phyloP scores from a whole-genome alignment of 768 basidiomycete species.

The Podaxis sp. region DNA sequence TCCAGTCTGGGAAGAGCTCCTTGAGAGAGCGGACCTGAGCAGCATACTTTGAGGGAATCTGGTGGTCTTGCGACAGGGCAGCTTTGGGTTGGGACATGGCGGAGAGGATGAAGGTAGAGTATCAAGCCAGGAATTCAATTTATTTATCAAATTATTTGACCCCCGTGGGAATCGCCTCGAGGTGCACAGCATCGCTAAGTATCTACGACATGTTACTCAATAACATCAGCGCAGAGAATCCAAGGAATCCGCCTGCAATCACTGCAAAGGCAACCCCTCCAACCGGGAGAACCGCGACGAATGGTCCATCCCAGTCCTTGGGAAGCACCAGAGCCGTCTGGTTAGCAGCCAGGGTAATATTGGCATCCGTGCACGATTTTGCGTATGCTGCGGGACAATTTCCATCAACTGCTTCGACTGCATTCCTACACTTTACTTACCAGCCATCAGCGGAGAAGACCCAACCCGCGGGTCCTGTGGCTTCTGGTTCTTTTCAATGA shows the following conservation, averaged over 20 bases:
- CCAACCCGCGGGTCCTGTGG: constrained; percentile 55
- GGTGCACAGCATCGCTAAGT: constrained; percentile 3
- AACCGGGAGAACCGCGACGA: constrained; percentile 42
- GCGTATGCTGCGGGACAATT: constrained; percentile 47
- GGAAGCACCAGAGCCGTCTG: constrained; percentile 45
- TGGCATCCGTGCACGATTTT: constrained; percentile 39
- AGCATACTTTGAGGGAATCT: not conserved
- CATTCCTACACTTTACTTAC: constrained; percentile 33
- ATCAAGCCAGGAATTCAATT: constrained; percentile 28
- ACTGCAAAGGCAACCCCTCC: constrained; percentile 45
- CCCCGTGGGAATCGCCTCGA: constrained; percentile 25
- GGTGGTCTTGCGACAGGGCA: constrained; percentile 34
- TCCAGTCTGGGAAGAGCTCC: constrained; percentile 70
- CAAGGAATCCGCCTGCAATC: constrained; percentile 42
- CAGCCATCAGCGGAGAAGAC: constrained; percentile 53
- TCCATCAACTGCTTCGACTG: constrained; percentile 9
- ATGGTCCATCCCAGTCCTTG: constrained; percentile 59
- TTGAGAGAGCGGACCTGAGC: constrained; percentile 58
- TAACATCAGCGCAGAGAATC: constrained; percentile 44
- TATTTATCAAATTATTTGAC: constrained; percentile 12
- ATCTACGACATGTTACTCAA: constrained; percentile 50
- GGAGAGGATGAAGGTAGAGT: constrained; percentile 21
- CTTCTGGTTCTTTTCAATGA: constrained; percentile 48
- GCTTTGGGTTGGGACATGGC: constrained; percentile 57
- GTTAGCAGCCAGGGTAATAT: constrained; percentile 36